These are phyloP conservation scores for Pseudocercospora macadamiae DNA, from an alignment of 2,329 filamentous ascomycete genomes.

Conservation along the genomic window DNA sequence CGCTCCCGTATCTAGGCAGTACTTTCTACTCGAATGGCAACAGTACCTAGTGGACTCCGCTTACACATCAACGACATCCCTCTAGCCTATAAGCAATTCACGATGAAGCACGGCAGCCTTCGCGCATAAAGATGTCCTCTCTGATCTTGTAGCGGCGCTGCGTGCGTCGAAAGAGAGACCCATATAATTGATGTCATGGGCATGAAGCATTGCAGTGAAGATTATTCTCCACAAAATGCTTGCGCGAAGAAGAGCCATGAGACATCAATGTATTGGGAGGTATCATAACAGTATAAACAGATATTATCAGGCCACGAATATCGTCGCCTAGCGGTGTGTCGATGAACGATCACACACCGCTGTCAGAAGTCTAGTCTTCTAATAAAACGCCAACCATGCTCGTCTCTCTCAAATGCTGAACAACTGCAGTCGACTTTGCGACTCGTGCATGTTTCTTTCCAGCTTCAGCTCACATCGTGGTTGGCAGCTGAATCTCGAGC, in stretches of 20 bases:
- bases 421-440: background rate
- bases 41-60: too few relatives aligned
- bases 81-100: background rate
- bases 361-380: background rate
- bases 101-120: background rate
- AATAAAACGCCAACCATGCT: background rate
- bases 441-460: background rate
- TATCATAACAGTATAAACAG: background rate
- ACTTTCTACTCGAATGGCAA: too few relatives aligned
- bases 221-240: too few relatives aligned
- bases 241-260: background rate
- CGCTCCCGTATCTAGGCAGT: too few relatives aligned
- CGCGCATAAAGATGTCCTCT: background rate
- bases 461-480: background rate
- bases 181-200: background rate
- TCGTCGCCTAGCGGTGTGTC: background rate
- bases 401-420: background rate
- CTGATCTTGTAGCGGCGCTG: background rate
- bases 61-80: too few relatives aligned
- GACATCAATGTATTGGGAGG: background rate
- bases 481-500: background rate
- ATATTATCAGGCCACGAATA: background rate
- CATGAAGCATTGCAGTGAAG: background rate
- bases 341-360: background rate
- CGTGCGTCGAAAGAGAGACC: background rate